Conservation (phyloP, 1,284 basidiomycete genomes). For the Trichosporon inkin region DNA sequence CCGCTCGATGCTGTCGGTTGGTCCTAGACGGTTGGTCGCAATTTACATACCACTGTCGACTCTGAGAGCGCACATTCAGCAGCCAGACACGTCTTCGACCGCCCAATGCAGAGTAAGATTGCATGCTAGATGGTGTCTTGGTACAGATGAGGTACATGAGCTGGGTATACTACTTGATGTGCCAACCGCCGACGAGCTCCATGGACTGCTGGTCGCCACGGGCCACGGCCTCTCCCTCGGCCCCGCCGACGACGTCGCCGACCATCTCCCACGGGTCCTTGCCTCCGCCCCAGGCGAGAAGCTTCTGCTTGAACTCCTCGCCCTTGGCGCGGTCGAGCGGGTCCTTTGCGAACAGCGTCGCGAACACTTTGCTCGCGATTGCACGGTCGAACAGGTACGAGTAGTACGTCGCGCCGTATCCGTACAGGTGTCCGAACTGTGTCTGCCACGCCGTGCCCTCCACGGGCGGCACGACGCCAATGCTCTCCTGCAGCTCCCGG, state of each 20-base stretch:
- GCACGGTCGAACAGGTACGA: conserved; percentile 94
- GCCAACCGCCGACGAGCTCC: conserved; percentile 81
- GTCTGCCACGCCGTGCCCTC: conserved; percentile 85
- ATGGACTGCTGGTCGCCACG: conserved; percentile 75
- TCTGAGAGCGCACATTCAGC: too few relatives aligned
- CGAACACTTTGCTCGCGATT: conserved; percentile 87
- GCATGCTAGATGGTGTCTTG: conserved; percentile 1
- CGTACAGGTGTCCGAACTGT: conserved; percentile 90
- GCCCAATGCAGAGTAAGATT: background rate
- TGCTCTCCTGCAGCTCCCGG: conserved; percentile 61
- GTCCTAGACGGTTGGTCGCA: too few relatives aligned
- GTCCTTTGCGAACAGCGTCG: conserved; percentile 62
- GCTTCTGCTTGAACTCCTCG: conserved; percentile 71
- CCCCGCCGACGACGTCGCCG: conserved; percentile 60
- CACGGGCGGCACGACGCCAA: conserved; percentile 76
- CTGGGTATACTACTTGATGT: conserved; percentile 29
- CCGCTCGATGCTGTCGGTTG: too few relatives aligned
- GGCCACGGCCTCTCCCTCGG: conserved; percentile 37
- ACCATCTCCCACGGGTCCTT: conserved; percentile 94
- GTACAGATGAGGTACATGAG: conserved; percentile 3
- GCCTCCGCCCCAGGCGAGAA: conserved; percentile 79
- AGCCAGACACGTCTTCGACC: too few relatives aligned
- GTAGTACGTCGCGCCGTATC: conserved; percentile 96
- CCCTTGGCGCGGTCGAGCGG: conserved; percentile 65
- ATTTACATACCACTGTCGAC: too few relatives aligned